Evolutionary conservation across 768 basidiomycete species (phyloP).

Genomic region (Hortiboletus campestris): DNA sequence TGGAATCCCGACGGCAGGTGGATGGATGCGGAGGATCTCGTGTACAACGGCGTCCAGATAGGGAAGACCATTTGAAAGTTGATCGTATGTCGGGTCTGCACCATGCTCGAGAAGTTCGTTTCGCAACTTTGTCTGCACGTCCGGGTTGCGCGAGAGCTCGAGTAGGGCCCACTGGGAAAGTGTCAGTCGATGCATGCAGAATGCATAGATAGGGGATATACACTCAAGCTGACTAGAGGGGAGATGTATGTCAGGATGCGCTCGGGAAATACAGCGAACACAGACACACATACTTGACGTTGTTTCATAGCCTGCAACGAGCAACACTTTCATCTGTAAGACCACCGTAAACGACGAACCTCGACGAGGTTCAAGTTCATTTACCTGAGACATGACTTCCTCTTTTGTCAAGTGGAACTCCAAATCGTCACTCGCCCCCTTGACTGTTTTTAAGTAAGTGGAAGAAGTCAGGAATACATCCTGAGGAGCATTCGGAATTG

Average conservation of each 20-base stretch:
- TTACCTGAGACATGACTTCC: slow-evolving; percentile 31
- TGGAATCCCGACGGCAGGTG: slow-evolving; percentile 28
- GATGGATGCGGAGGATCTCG: slow-evolving; percentile 44
- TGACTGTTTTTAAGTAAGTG: slow-evolving; percentile 29
- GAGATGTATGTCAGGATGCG: not conserved
- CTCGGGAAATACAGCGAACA: too few species aligned
- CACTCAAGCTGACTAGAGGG: slow-evolving; percentile 20
- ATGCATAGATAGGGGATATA: not conserved
- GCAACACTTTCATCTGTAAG: slow-evolving; percentile 18
- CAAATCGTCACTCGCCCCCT: slow-evolving; percentile 31
- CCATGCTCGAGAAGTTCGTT: slow-evolving; percentile 45
- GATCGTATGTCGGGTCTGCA: slow-evolving; percentile 53
- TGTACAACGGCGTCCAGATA: slow-evolving; percentile 53
- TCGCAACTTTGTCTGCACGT: slow-evolving; percentile 48
- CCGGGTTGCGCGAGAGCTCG: slow-evolving; percentile 46
- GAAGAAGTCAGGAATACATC: too few species aligned
- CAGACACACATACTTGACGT: slow-evolving; percentile 14
- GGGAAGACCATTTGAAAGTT: slow-evolving; percentile 47
- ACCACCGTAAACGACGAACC: too few species aligned
- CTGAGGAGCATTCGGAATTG: too few species aligned
- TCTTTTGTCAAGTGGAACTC: slow-evolving; percentile 25
- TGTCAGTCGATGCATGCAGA: not conserved
- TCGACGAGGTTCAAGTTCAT: too few species aligned
- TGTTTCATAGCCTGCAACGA: slow-evolving; percentile 26
- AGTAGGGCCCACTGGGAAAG: slow-evolving; percentile 52